phyloP scores from a whole-genome alignment of 2,329 filamentous ascomycete species.

The Fusarium subtropicale region DNA sequence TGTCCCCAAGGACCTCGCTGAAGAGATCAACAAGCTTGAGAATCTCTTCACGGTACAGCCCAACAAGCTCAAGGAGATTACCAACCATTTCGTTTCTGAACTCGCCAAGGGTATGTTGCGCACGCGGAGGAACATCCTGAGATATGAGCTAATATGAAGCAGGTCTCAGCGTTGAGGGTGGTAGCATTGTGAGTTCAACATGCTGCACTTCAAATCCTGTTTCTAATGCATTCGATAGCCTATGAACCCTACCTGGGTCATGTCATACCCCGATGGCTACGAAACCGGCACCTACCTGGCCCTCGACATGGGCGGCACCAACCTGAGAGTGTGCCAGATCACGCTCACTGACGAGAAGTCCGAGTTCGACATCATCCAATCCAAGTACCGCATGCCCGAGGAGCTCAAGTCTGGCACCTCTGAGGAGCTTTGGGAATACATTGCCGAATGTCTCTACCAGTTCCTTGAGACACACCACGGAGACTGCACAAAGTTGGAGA shows the following conservation, averaged over 20 bases:
- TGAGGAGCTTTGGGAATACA: conserved; percentile 94
- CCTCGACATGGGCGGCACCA: conserved; percentile 96
- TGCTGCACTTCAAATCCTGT: neutral
- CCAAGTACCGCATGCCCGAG: conserved; percentile 94
- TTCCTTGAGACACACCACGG: conserved; percentile 90
- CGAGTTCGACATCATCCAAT: conserved; percentile 94
- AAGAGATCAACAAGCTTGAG: conserved; percentile 86
- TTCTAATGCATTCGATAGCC: conserved; percentile 67
- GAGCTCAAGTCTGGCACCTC: conserved; percentile 87
- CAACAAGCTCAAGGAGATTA: conserved; percentile 88
- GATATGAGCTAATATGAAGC: conserved; percentile 25
- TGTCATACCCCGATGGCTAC: conserved; percentile 86
- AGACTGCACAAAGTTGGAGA: conserved; percentile 69
- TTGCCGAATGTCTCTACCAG: conserved; percentile 90
- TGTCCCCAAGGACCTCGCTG: conserved; percentile 83
- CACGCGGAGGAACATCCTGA: neutral
- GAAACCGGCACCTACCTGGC: conserved; percentile 91
- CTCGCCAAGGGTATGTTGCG: conserved; percentile 77
- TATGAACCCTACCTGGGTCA: conserved; percentile 98
- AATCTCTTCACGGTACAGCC: conserved; percentile 82
- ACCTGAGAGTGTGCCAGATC: conserved; percentile 94
- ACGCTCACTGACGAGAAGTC: conserved; percentile 87
- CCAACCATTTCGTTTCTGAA: conserved; percentile 88
- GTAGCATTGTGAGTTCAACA: conserved; percentile 82
- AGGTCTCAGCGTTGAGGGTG: conserved; percentile 88